Base-by-base conservation (phyloP, 1,139 yeast species). In the Magnusiomyces sp. region DNA sequence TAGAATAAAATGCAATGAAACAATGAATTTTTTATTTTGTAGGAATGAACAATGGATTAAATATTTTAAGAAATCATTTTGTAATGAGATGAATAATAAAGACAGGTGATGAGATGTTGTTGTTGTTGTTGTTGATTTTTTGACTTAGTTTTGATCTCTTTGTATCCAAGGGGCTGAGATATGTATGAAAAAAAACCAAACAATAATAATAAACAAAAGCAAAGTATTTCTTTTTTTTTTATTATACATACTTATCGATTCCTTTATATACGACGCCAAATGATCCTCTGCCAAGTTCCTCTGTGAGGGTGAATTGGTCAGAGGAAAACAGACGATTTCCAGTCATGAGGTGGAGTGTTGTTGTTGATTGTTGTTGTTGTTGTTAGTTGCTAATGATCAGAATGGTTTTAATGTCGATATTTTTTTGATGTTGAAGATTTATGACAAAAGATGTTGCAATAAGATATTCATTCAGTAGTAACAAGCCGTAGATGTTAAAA, bases 251-350 rank as follows among this genome's bases (percentile, higher is more conserved):
- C 54, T 71, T 73, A 57, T 84, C 80, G 9, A 79, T 63, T 0
- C 92, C 96, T 46, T 83, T 71, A 67, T 83, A 88, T 1, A 88
- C 96, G 1, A 83, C 85, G 0, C 96, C 96, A 65, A 87, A 88
- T 3, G 92, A 90, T 0, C 96, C 96, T 50, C 86, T 71, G 1
- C 96, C 96, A 1, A 88, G 80, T 63, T 86, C 90, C 56, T 83
- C 90, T 55, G 75, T 76, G 3, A 88, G 75, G 46, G 79, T 71
- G 56, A 79, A 80, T 60, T 79, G 81, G 50, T 70, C 72, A 13
- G 77, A 76, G 36, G 69, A 57, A 52, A 61, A 70, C 29, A 56
- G 56, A 44, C 67, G 54, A 40, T 71, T 50, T 20, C 33, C 39
- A 7, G 46, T 16, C 43, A 40, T 40, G 37, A 10, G 5, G 37